Evolutionary conservation across 148 eudicot genomes (phyloP).

Genomic region (Agrostemma githago): DNA sequence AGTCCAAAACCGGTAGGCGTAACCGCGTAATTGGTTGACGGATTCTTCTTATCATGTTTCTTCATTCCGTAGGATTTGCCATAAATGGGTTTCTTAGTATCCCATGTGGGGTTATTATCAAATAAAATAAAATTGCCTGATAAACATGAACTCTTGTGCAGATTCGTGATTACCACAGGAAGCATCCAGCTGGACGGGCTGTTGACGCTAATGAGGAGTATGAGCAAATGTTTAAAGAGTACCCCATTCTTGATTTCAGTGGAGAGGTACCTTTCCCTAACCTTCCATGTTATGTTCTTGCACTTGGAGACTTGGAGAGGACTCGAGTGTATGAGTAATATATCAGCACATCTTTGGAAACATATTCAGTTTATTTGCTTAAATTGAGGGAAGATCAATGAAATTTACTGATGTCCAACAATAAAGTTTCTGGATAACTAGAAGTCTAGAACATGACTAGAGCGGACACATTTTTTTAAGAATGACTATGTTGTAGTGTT

Average conservation of each 20-base stretch:
- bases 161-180: constrained; percentile 96
- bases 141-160: constrained; percentile 29
- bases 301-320: background rate
- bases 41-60: too few species aligned
- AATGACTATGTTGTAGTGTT: background rate
- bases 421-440: too few species aligned
- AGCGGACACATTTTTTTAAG: background rate
- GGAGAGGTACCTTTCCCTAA: constrained; percentile 63
- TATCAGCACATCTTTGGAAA: background rate
- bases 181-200: constrained; percentile 84
- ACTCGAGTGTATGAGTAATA: background rate
- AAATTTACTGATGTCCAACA: background rate
- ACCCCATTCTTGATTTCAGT: constrained; percentile 80
- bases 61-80: too few species aligned
- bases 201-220: constrained; percentile 71
- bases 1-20: too few species aligned
- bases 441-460: too few species aligned
- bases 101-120: too few species aligned
- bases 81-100: too few species aligned
- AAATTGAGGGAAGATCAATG: background rate
- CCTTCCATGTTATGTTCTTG: background rate
- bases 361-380: background rate
- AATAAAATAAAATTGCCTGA: background rate
- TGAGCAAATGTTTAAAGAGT: constrained; percentile 87
- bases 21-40: too few species aligned